Evolutionary conservation across 2,329 filamentous ascomycete species (phyloP), one percentile per base, ranked within the genome.

Genomic region (Pyrenophora graminea): DNA sequence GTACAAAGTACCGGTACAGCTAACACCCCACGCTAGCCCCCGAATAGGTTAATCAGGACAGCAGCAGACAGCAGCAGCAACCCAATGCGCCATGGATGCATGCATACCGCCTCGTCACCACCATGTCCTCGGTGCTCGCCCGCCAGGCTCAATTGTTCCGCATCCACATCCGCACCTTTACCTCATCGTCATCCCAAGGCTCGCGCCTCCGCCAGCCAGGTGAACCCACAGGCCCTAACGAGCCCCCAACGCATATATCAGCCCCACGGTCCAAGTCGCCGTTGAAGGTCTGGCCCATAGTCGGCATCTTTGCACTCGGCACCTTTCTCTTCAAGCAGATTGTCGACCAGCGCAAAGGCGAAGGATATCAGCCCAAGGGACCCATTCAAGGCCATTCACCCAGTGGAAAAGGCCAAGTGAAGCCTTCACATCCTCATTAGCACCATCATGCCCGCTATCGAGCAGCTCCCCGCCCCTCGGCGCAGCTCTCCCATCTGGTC

Each of bases 401-500:
- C 12, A 68, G 64, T 44, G 57, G 58, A 30, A 61, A 63, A 41
- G 58, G 61, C 46, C 52, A 50, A 32, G 60, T 62, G 25, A 55
- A 56, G 37, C 59, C 59, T 30, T 53, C 49, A 21, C 55, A 58
- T 36, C 69, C 69, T 21, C 69, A 70, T 41, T 72, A 67, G 59
- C 59, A 25, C 44, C 40, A 71, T 21, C 18, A 75, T 76, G 67
- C 70, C 74, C 15, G 74, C 70, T 6, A 73, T 76, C 59, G 74
- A 69, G 25, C 58, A 73, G 15, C 60, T 69, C 64, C 73, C 67
- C 63, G 68, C 66, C 19, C 51, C 61, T 4, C 64, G 60, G 55
- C 87, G 87, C 73, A 70, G 74, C 38, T 77, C 79, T 46, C 88
- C 92, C 4, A 85, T 85, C 68, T 97, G 96, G 82, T 86, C 84